Base-by-base conservation (phyloP, 2,329 filamentous ascomycete species). In the Colletotrichum simmondsii region DNA sequence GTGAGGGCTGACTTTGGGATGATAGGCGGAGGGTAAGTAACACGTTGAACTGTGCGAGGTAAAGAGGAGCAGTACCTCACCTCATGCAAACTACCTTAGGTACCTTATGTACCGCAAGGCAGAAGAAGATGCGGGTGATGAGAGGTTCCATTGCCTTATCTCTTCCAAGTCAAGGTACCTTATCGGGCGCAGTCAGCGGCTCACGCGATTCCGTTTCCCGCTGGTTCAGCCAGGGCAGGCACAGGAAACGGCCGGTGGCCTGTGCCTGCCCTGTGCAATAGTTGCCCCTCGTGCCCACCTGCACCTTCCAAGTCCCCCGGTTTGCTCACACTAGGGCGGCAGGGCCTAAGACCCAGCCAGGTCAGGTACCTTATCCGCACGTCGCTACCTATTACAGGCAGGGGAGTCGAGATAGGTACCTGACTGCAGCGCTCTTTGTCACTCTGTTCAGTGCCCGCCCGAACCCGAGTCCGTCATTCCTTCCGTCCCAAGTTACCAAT, bases 391-490 rank as follows among this genome's bases (percentile, higher is more conserved):
- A 74, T 79, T 28, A 16, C 30, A 54, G 6, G 16, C 30, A 28
- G 49, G 14, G 63, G 46, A 49, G 28, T 26, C 24, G 19, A 35
- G 35, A 59, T n/a, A 14, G 59, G 19, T 11, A 37, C 30, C 66
- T 32, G 46, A 26, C 35, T 42, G 30, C 16, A 61, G 22, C 24
- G 30, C 37, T 14, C 37, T 30, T 12, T n/a, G n/a, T n/a, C 4
- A 35, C 26, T 24, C 49, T 52, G 49, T 56, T 19, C 28, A 46
- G 28, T 32, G 22, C 52, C 65, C 58, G 30, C 42, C 60, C 46
- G 22, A 49, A 53, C 70, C 70, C 66, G 56, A 72, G 70, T 71
- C 71, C 71, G 66, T 65, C 71, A 73, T 70, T 57, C 65, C 66
- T 73, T 42, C 37, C 37, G 37, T 42, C 66, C 66, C 66, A 70